Conservation (phyloP, 768 basidiomycete genomes). For the Pulveroboletus frians region DNA sequence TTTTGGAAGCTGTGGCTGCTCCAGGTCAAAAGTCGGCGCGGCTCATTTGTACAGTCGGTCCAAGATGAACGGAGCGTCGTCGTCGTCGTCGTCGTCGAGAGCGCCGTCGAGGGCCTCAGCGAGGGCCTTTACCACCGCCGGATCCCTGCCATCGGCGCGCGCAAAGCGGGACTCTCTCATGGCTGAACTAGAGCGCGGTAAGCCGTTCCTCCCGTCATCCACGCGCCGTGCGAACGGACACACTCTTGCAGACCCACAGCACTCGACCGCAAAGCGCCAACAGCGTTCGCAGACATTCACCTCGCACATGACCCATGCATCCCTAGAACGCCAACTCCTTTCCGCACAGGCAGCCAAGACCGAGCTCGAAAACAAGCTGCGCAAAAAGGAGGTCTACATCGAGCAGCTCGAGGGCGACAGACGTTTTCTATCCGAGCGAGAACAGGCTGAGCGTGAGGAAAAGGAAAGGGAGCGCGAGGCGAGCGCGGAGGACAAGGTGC, state of each 20-base stretch:
- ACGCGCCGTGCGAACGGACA: neutral
- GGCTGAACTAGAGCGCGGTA: constrained; percentile 65
- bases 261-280: constrained; percentile 61
- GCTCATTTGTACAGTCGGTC: neutral
- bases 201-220: neutral
- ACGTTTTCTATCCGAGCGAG: constrained; percentile 62
- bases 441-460: constrained; percentile 63
- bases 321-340: constrained; percentile 64
- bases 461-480: constrained; percentile 53
- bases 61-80: constrained; percentile 7
- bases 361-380: constrained; percentile 63
- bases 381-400: constrained; percentile 57
- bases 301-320: constrained; percentile 54
- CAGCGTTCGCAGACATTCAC: constrained; percentile 60
- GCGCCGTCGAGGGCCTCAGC: constrained; percentile 1
- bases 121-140: neutral
- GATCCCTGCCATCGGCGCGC: constrained; percentile 12
- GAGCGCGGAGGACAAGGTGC: constrained; percentile 57
- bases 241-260: constrained; percentile 49
- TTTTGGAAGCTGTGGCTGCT: neutral
- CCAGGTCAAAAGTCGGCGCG: neutral
- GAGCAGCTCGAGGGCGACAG: constrained; percentile 68
- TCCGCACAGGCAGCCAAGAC: constrained; percentile 55
- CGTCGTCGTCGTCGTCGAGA: constrained; percentile 15
- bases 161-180: constrained; percentile 61